Evolutionary conservation across 225 moss, liverwort and hornwort species (phyloP), one percentile per base, ranked within the genome.

Genomic region (Takakia lepidozioides): DNA sequence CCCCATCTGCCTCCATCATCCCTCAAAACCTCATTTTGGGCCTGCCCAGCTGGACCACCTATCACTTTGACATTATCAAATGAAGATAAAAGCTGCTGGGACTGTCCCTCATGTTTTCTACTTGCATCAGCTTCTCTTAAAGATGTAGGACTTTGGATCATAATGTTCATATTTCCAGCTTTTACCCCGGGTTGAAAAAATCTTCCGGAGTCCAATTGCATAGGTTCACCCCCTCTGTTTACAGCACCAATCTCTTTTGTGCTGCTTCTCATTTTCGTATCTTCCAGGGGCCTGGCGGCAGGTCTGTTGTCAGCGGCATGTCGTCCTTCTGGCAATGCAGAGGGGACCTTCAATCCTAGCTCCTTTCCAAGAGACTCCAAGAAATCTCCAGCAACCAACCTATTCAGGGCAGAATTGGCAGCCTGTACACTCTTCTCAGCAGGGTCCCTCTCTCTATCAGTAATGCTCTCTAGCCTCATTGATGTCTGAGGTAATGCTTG

Each of bases 361-460:
- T 90, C 90, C 51, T 87, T 90, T 30, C 95, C 90, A 17, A 95
- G 56, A 8, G 90, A 90, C 66, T 90, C 87, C 46, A 95, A 65
- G 61, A 95, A 95, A 61, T 83, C 84, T 47, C 87, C 87, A 61
- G 95, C 90, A 65, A 79, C 87, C 51, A 79, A 66, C 57, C 79
- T 75, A 44, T 81, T 92, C 8, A 88, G 57, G 46, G 78, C 78
- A 43, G 78, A 66, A 55, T 71, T 74, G 8, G 77, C 84, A 56
- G 76, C 85, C 22, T 82, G 71, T 65, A 80, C 76, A 59, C 78
- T 62, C 58, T 75, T 82, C 57, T 22, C 70, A 20, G 63, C 32
- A 32, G 32, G 32, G 32, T 32, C 32, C 7, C 7, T 32, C n/a
- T n/a, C n/a, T n/a, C n/a, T n/a, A n/a, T n/a, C 75, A 61, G 64